Conservation (phyloP, 257 asterid genomes). For the Verbascum thapsus region DNA sequence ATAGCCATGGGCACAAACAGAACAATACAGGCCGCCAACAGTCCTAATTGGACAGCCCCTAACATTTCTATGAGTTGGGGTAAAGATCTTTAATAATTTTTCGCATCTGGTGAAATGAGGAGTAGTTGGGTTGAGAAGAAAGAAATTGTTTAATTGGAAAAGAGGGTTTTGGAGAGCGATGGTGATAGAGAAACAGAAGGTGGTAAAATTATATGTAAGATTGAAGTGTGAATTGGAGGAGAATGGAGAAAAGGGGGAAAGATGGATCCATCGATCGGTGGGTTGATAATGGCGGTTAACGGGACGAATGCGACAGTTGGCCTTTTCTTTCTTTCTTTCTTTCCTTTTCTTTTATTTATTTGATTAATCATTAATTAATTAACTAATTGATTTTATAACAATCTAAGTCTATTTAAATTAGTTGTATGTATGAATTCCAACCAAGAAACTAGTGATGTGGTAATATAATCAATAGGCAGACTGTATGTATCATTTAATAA, state of each 20-base stretch:
- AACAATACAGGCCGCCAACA: slow-evolving; percentile 87
- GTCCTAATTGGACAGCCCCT: slow-evolving; percentile 85
- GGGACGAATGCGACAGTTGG: too few relatives aligned
- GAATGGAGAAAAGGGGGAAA: background rate
- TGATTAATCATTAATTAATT: too few relatives aligned
- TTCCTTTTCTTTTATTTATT: too few relatives aligned
- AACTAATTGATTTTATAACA: too few relatives aligned
- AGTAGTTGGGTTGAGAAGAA: slow-evolving; percentile 32
- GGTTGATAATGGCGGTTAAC: slow-evolving; percentile 26
- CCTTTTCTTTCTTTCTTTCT: too few relatives aligned
- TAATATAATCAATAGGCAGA: too few relatives aligned
- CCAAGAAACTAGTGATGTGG: too few relatives aligned
- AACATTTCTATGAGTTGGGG: slow-evolving; percentile 47
- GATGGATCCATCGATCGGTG: slow-evolving; percentile 14
- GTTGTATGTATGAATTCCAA: too few relatives aligned
- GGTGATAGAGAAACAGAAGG: slow-evolving; percentile 35
- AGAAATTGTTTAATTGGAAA: background rate
- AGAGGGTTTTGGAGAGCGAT: slow-evolving; percentile 29
- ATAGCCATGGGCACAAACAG: slow-evolving; percentile 91
- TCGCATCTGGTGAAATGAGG: slow-evolving; percentile 26
- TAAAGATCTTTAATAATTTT: slow-evolving; percentile 15
- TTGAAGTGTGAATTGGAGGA: slow-evolving; percentile 17
- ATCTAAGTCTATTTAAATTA: too few relatives aligned
- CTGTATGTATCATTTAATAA: too few relatives aligned
- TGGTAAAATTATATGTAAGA: background rate